Conservation (phyloP, 805 yeast genomes). For the Ogataea zsoltii region DNA sequence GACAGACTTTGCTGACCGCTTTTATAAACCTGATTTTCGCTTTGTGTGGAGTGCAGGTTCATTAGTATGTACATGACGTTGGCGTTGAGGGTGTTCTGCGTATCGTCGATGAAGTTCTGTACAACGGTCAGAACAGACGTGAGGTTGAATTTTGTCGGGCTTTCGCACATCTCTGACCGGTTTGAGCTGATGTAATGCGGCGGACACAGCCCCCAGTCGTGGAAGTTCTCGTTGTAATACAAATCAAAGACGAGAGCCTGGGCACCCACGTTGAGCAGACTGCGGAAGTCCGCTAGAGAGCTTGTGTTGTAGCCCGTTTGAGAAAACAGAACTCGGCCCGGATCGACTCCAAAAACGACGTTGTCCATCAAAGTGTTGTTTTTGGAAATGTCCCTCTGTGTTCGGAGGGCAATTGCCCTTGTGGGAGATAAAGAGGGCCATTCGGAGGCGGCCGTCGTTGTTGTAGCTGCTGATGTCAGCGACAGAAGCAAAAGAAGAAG, state of each 20-base stretch:
- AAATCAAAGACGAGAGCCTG: slow-evolving; percentile 52
- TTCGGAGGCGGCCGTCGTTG: slow-evolving; percentile 1
- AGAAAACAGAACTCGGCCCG: slow-evolving; percentile 36
- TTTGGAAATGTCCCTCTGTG: slow-evolving; percentile 49
- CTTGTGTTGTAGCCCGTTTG: slow-evolving; percentile 33
- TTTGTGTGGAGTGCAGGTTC: slow-evolving; percentile 33
- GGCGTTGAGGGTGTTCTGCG: slow-evolving; percentile 49
- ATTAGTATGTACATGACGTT: slow-evolving; percentile 43
- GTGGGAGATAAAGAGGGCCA: slow-evolving; percentile 37
- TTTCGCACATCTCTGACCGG: slow-evolving; percentile 15
- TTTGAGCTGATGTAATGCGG: slow-evolving; percentile 27
- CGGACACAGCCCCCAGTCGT: slow-evolving; percentile 61
- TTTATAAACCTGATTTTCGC: background rate
- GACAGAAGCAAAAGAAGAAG: background rate
- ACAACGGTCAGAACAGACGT: slow-evolving; percentile 32
- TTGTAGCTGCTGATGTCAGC: too few relatives aligned
- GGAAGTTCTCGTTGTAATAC: slow-evolving; percentile 50
- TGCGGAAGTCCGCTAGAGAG: slow-evolving; percentile 30
- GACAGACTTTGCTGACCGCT: slow-evolving; percentile 16
- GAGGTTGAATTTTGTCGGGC: slow-evolving; percentile 21
- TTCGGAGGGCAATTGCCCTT: slow-evolving; percentile 38
- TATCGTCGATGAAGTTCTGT: slow-evolving; percentile 35
- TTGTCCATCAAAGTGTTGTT: slow-evolving; percentile 42
- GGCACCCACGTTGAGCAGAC: slow-evolving; percentile 45
- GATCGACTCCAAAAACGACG: slow-evolving; percentile 41